These are phyloP conservation scores for Hymenoscyphus occultus DNA, from an alignment of 2,329 filamentous ascomycete genomes.

Conservation along the genomic window DNA sequence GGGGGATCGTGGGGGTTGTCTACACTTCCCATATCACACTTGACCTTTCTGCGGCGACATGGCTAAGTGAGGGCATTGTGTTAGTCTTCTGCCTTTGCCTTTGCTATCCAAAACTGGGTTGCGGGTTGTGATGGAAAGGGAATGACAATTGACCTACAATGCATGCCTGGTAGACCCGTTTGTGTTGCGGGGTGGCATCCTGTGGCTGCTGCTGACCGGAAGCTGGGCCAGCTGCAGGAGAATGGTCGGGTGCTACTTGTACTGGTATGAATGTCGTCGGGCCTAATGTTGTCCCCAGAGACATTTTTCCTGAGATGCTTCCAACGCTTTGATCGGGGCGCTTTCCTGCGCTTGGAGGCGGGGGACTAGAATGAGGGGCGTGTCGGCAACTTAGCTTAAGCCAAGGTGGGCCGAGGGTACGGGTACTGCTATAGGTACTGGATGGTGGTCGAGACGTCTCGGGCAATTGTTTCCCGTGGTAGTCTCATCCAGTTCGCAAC, in stretches of 20 bases:
- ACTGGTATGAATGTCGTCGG: slow-evolving; percentile 17
- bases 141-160: slow-evolving; percentile 32
- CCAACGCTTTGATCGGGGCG: background rate
- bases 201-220: slow-evolving; percentile 22
- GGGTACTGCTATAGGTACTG: no score
- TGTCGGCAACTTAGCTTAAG: slow-evolving; percentile 1
- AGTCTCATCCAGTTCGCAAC: background rate
- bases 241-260: slow-evolving; percentile 20
- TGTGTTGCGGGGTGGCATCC: slow-evolving; percentile 31
- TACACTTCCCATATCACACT: slow-evolving; percentile 66
- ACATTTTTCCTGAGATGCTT: background rate
- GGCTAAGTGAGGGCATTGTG: slow-evolving; percentile 30
- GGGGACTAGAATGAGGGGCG: background rate
- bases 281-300: slow-evolving; percentile 20
- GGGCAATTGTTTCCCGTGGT: background rate
- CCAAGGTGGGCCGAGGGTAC: background rate
- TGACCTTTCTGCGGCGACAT: slow-evolving; percentile 53
- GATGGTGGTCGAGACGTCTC: background rate
- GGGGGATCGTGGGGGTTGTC: slow-evolving; percentile 93
- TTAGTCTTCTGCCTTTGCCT: background rate
- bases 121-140: background rate
- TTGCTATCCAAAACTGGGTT: background rate
- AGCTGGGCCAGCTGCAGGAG: slow-evolving; percentile 20
- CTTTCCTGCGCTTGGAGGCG: slow-evolving; percentile 1
- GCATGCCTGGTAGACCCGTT: slow-evolving; percentile 42